Base-by-base conservation (phyloP, 257 asterid genomes). In the Avicennia marina region DNA sequence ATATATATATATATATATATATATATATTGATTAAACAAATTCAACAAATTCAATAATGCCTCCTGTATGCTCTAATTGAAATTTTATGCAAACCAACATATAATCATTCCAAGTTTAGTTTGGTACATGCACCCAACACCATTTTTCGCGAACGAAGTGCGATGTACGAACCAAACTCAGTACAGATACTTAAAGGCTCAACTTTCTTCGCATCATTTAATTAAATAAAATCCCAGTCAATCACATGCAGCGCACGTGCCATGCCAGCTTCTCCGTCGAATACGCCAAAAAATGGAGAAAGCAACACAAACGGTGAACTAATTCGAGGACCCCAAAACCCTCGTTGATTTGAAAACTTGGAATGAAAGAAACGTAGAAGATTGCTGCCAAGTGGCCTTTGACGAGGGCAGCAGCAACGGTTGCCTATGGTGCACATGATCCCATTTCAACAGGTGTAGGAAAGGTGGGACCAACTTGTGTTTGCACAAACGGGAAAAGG, bases 231-330 rank as follows among this genome's bases (percentile, higher is more conserved):
- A n/a, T n/a, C 34, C 41, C 4, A 29, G 25, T 32, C 27, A n/a
- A 49, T 62, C 75, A 69, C 75, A 63, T 69, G 75, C 62, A 34
- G 15, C 56, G 32, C 75, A 57, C 66, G 70, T 63, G 66, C 70
- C n/a, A 63, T 51, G 58, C 63, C 56, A 66, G 40, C 47, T 55
- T 51, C 60, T 54, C 16, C n/a, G 46, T 53, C 21, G 25, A 52
- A 40, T 17, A 54, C n/a, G 49, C 36, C 29, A 11, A n/a, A n/a
- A n/a, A n/a, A n/a, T n/a, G n/a, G 4, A 13, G 2, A 42, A 45
- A 54, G n/a, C 9, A 8, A 62, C n/a, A n/a, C n/a, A 8, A 33
- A 40, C 40, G 53, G 24, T 45, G 44, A 47, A 40, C 31, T 15
- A 52, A 19, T 41, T 21, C 18, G 32, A 63, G 70, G 75, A 69